Conservation (phyloP, 202 grass and related monocot species). For the Alloteropsis angusta region DNA sequence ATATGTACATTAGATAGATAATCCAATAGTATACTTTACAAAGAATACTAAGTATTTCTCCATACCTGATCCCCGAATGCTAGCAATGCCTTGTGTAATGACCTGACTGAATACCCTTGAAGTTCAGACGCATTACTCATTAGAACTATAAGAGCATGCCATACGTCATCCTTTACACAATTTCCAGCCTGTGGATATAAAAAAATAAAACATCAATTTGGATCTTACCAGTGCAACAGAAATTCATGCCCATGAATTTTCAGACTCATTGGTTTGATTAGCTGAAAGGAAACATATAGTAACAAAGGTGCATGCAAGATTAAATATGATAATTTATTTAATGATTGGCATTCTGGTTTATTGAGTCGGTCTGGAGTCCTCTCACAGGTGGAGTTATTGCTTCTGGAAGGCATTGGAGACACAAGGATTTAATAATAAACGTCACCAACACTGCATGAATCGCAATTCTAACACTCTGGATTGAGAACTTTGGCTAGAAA, state of each 20-base stretch:
- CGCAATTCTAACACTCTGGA: background rate
- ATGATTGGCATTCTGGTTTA: background rate
- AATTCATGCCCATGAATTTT: background rate
- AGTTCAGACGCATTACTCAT: slow-evolving; percentile 89
- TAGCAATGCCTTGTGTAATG: slow-evolving; percentile 72
- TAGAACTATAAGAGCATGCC: slow-evolving; percentile 85
- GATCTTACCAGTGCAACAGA: background rate
- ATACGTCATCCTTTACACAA: slow-evolving; percentile 93
- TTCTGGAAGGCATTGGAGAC: background rate
- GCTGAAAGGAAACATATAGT: background rate
- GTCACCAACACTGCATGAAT: background rate
- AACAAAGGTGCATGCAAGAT: background rate
- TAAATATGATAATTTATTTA: background rate
- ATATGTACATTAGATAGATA: slow-evolving; percentile 11
- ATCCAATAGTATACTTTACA: slow-evolving; percentile 12
- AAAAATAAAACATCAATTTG: slow-evolving; percentile 21
- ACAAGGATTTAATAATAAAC: background rate
- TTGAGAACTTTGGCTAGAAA: background rate
- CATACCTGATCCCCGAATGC: slow-evolving; percentile 65
- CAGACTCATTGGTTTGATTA: background rate
- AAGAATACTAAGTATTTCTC: slow-evolving; percentile 14
- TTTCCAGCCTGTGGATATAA: slow-evolving; percentile 65
- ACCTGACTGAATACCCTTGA: slow-evolving; percentile 96
- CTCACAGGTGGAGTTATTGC: background rate
- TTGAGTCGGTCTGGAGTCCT: background rate